Percentiles rank a stretch among this genome's conserved stretches.
Evolutionary conservation across 352 stramenopile species (phyloP).

Genomic region (Phytophthora citricola): DNA sequence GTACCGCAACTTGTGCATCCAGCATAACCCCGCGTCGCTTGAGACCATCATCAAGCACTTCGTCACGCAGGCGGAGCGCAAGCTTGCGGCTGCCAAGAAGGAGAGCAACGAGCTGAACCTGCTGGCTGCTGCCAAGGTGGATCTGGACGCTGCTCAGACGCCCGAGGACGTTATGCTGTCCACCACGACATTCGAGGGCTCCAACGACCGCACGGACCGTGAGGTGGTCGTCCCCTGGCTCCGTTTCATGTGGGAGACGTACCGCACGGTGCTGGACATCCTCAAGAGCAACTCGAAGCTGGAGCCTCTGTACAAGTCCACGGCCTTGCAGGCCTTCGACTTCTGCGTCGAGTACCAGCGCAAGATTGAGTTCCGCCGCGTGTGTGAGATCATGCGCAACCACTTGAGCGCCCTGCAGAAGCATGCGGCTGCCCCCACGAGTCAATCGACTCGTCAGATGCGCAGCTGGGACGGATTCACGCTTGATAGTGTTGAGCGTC

Average conservation of each 20-base stretch:
- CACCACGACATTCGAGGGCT: conserved; percentile 96
- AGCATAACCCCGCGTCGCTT: conserved; percentile 95
- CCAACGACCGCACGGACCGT: conserved; percentile 95
- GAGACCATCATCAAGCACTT: conserved; percentile 96
- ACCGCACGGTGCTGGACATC: conserved; percentile 97
- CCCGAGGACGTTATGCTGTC: conserved; percentile 97
- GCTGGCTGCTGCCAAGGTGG: conserved; percentile 83
- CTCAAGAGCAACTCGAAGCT: conserved; percentile 97
- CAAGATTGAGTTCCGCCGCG: conserved; percentile 96
- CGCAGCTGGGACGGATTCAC: conserved; percentile 97
- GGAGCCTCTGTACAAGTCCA: conserved; percentile 78
- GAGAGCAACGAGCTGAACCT: conserved; percentile 90
- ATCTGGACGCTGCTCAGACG: conserved; percentile 93
- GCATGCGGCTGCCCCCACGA: conserved; percentile 80
- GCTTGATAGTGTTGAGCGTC: conserved; percentile 94
- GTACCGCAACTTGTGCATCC: conserved; percentile 96
- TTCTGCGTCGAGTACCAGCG: conserved; percentile 89
- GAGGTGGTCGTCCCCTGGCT: conserved; percentile 93
- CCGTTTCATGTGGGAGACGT: conserved; percentile 98
- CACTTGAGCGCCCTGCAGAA: conserved; percentile 96
- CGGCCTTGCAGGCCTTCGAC: conserved; percentile 82
- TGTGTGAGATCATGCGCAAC: conserved; percentile 98
- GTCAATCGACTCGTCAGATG: conserved; percentile 84
- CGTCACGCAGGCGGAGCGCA: conserved; percentile 88
- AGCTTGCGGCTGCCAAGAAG: conserved; percentile 87